phyloP scores from a whole-genome alignment of 2,329 filamentous ascomycete genomes.

The Immersiporthe knoxdaviesiana region DNA sequence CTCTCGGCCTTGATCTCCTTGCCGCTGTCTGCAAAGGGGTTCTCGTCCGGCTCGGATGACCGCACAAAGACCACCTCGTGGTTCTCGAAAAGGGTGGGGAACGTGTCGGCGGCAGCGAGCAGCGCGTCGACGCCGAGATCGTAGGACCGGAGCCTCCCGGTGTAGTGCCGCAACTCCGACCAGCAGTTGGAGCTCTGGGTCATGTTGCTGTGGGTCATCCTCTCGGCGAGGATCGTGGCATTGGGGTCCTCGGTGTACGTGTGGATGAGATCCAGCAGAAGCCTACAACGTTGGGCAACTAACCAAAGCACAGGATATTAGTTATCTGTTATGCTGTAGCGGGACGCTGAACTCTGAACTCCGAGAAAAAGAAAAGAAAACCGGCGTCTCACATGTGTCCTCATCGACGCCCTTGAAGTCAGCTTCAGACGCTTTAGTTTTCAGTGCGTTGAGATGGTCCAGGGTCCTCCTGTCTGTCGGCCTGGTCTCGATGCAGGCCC shows the following conservation, averaged over 20 bases:
- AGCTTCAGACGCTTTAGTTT: background rate
- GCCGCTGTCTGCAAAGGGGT: background rate
- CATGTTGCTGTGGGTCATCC: constrained; percentile 13
- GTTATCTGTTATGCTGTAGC: background rate
- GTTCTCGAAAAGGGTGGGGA: constrained; percentile 28
- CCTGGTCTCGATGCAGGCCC: background rate
- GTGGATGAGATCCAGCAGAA: constrained; percentile 3
- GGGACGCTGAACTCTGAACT: background rate
- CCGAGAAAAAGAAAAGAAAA: too few relatives aligned
- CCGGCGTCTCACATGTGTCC: background rate
- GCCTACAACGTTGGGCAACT: constrained; percentile 4
- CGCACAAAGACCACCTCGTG: constrained; percentile 21
- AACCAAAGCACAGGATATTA: background rate
- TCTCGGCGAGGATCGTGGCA: constrained; percentile 3
- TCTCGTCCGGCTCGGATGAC: constrained; percentile 18
- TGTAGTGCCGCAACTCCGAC: constrained; percentile 15
- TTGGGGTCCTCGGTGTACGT: background rate
- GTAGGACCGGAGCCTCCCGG: constrained; percentile 13
- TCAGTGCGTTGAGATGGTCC: background rate
- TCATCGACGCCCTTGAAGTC: background rate
- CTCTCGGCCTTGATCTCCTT: constrained; percentile 23
- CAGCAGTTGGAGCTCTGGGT: constrained; percentile 19
- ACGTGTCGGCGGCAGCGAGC: background rate
- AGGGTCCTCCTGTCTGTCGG: background rate
- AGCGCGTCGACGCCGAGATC: background rate